phyloP scores from a whole-genome alignment of 2,329 filamentous ascomycete genomes.

The Stachybotrys elegans region DNA sequence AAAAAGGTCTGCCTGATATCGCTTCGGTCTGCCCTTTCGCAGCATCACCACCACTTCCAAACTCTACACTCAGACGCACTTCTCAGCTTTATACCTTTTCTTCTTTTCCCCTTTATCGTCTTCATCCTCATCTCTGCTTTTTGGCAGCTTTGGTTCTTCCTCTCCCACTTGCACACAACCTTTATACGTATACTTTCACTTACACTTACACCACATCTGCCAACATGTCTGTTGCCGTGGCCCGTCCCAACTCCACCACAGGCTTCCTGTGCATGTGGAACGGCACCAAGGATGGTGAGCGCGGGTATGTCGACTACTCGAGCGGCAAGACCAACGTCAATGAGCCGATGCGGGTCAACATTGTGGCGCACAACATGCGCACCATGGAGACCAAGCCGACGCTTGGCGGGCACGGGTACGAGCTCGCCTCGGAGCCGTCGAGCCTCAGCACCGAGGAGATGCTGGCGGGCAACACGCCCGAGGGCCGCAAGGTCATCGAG shows the following conservation, averaged over 20 bases:
- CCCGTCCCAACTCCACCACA: background rate
- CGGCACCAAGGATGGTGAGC: background rate
- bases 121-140: too few species aligned
- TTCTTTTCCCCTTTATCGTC: too few species aligned
- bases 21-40: too few species aligned
- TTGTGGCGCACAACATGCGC: slow-evolving; percentile 1
- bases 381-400: background rate
- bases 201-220: too few species aligned
- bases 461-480: background rate
- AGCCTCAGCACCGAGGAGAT: background rate
- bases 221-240: background rate
- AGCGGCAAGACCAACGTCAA: slow-evolving; percentile 1
- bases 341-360: background rate
- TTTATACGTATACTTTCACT: too few species aligned
- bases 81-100: too few species aligned
- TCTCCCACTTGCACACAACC: too few species aligned
- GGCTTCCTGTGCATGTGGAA: slow-evolving; percentile 2
- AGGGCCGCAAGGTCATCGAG: slow-evolving; percentile 2
- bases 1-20: too few species aligned
- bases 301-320: background rate
- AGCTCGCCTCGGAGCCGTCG: background rate
- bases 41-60: too few species aligned
- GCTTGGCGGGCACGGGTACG: background rate
- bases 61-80: too few species aligned
- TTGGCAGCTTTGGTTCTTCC: too few species aligned